Conservation (phyloP, 306 rosid species). For the Pueraria montana region DNA sequence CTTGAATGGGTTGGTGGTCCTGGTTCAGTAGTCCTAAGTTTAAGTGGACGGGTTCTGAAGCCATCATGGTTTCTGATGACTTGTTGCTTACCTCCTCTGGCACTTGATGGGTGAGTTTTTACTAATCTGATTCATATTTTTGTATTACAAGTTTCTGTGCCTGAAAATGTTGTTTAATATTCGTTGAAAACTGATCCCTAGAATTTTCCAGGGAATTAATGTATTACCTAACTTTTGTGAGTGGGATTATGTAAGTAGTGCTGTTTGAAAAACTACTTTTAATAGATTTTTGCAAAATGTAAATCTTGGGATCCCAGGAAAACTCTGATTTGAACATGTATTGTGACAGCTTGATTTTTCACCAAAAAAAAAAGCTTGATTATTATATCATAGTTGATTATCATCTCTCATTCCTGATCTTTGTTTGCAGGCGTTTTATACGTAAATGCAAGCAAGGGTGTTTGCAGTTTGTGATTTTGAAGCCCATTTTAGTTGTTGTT, state of each 20-base stretch:
- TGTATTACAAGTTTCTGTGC: background rate
- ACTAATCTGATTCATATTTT: background rate
- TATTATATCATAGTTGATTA: slow-evolving; percentile 33
- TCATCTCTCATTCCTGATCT: slow-evolving; percentile 41
- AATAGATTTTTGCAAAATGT: background rate
- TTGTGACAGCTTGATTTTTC: slow-evolving; percentile 15
- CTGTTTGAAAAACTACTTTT: background rate
- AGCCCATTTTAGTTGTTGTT: slow-evolving; percentile 79
- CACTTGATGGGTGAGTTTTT: slow-evolving; percentile 83
- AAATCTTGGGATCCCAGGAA: slow-evolving; percentile 24
- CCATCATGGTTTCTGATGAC: slow-evolving; percentile 85
- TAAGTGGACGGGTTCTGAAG: slow-evolving; percentile 82
- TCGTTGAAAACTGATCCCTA: slow-evolving; percentile 2
- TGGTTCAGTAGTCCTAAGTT: slow-evolving; percentile 90
- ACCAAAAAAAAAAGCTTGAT: too few species aligned
- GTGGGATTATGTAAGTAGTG: background rate
- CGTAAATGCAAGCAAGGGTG: slow-evolving; percentile 96
- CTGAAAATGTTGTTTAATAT: slow-evolving; percentile 11
- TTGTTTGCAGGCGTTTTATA: slow-evolving; percentile 82
- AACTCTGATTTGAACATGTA: slow-evolving; percentile 9
- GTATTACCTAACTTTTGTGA: background rate
- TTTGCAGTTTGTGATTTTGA: slow-evolving; percentile 91
- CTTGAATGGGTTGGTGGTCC: slow-evolving; percentile 99
- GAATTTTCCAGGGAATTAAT: slow-evolving; percentile 12
- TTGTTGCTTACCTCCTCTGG: slow-evolving; percentile 81